Evolutionary conservation across 2,329 filamentous ascomycete genomes (phyloP).

Genomic region (Leptosphaerulina australis): DNA sequence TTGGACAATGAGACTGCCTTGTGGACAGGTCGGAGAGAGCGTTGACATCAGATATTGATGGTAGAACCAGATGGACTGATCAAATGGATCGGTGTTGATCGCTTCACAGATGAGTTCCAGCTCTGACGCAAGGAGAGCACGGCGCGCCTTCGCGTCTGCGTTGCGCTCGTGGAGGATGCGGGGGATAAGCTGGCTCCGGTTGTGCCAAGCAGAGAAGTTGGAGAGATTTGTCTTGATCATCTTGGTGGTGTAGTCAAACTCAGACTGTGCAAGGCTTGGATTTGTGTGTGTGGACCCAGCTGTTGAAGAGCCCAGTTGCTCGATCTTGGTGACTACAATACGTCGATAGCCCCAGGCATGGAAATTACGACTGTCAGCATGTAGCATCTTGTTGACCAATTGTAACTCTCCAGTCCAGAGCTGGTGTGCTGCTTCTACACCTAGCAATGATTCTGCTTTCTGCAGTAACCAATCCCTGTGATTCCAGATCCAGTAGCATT

Average conservation of each 20-base stretch:
- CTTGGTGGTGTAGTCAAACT: conserved; percentile 87
- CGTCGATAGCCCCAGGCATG: conserved; percentile 95
- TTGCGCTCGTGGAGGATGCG: conserved; percentile 73
- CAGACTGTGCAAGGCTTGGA: conserved; percentile 72
- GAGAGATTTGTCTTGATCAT: conserved; percentile 87
- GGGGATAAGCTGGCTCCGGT: conserved; percentile 81
- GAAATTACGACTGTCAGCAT: conserved; percentile 86
- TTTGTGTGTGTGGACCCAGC: conserved; percentile 1
- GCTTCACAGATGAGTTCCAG: conserved; percentile 76
- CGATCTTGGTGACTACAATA: conserved; percentile 75
- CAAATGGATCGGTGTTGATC: conserved; percentile 86
- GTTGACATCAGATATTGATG: conserved; percentile 84
- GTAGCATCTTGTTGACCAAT: conserved; percentile 86
- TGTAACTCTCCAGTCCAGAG: conserved; percentile 87
- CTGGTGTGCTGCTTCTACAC: conserved; percentile 59
- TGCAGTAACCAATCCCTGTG: conserved; percentile 85
- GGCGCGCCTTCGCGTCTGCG: conserved; percentile 67
- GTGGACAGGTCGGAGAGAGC: conserved; percentile 56
- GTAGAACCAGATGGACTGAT: conserved; percentile 97
- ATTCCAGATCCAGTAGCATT: conserved; percentile 99
- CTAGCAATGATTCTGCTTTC: conserved; percentile 70
- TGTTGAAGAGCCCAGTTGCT: conserved; percentile 55
- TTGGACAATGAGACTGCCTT: conserved; percentile 66
- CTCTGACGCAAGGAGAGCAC: conserved; percentile 76
- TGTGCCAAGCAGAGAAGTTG: conserved; percentile 98